Percentiles rank a stretch among this genome's conserved stretches.
phyloP scores from a whole-genome alignment of 2,329 filamentous ascomycete species.

The Diplodia scrobiculata region DNA sequence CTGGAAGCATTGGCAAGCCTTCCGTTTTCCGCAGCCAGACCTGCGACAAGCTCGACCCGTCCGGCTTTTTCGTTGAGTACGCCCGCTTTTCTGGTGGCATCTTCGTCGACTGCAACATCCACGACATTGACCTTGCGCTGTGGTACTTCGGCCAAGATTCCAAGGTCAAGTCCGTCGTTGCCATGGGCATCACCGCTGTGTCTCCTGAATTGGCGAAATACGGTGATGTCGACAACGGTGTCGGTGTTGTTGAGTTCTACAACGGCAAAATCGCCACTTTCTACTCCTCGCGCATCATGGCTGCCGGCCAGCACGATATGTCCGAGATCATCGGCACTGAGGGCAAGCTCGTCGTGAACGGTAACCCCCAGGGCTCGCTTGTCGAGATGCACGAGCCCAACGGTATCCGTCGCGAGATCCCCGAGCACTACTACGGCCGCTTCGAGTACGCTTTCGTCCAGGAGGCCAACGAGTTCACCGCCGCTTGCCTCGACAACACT shows the following conservation, averaged over 20 bases:
- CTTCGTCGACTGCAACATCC: slow-evolving; percentile 71
- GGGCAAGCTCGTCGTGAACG: slow-evolving; percentile 65
- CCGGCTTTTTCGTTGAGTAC: slow-evolving; percentile 69
- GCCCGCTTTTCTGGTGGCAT: slow-evolving; percentile 67
- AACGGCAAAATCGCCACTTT: slow-evolving; percentile 65
- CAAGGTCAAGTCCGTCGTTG: slow-evolving; percentile 59
- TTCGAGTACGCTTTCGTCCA: slow-evolving; percentile 66
- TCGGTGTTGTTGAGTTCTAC: slow-evolving; percentile 67
- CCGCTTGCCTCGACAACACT: slow-evolving; percentile 59
- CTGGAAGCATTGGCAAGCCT: slow-evolving; percentile 61
- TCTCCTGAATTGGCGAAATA: slow-evolving; percentile 60
- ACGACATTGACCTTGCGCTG: slow-evolving; percentile 67
- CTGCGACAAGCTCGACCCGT: slow-evolving; percentile 66
- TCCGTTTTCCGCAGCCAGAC: slow-evolving; percentile 66
- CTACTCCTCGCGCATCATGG: slow-evolving; percentile 67
- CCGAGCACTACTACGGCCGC: slow-evolving; percentile 62
- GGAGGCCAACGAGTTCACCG: slow-evolving; percentile 66
- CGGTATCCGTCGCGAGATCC: slow-evolving; percentile 63
- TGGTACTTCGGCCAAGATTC: slow-evolving; percentile 64
- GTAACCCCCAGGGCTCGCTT: slow-evolving; percentile 58
- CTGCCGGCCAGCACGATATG: slow-evolving; percentile 66
- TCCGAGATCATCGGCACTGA: slow-evolving; percentile 69
- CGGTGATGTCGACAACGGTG: slow-evolving; percentile 64
- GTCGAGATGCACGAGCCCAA: slow-evolving; percentile 58
- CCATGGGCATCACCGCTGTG: slow-evolving; percentile 61